Conservation (phyloP, 352 stramenopile species). For the Pythium pyrilobum region DNA sequence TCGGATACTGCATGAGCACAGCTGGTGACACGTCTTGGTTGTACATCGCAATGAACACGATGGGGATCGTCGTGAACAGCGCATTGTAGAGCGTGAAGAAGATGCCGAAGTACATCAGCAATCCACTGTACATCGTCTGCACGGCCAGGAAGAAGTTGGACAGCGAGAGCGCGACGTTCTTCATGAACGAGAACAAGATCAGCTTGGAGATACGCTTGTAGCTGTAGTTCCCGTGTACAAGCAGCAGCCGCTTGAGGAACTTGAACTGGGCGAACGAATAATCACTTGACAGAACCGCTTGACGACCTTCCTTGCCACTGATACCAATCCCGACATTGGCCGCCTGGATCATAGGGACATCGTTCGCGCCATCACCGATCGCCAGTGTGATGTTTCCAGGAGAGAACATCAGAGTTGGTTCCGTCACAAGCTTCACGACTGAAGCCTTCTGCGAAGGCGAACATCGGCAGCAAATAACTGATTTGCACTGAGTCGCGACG, state of each 20-base stretch:
- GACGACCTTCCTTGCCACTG: constrained; percentile 80
- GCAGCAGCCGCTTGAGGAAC: constrained; percentile 71
- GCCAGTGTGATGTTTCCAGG: constrained; percentile 84
- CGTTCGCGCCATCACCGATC: constrained; percentile 83
- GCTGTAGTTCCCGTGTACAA: constrained; percentile 88
- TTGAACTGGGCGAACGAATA: constrained; percentile 83
- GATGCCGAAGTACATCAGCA: constrained; percentile 88
- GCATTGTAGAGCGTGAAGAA: constrained; percentile 90
- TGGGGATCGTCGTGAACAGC: constrained; percentile 86
- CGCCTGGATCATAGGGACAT: constrained; percentile 87
- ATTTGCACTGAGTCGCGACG: constrained; percentile 85
- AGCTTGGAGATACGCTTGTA: constrained; percentile 90
- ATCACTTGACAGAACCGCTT: constrained; percentile 82
- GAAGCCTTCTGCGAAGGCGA: constrained; percentile 82
- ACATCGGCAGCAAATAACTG: constrained; percentile 84
- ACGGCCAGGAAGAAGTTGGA: constrained; percentile 84
- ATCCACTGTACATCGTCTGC: constrained; percentile 81
- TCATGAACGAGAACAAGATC: constrained; percentile 88
- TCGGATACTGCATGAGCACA: constrained; percentile 88
- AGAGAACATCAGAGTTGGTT: constrained; percentile 85
- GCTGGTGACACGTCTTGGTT: constrained; percentile 87
- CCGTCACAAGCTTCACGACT: constrained; percentile 83
- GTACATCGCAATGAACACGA: constrained; percentile 89
- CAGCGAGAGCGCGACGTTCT: constrained; percentile 81
- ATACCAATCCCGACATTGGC: constrained; percentile 84